Evolutionary conservation across 2,329 filamentous ascomycete species (phyloP).

Genomic region (Trichoderma atrobrunneum): DNA sequence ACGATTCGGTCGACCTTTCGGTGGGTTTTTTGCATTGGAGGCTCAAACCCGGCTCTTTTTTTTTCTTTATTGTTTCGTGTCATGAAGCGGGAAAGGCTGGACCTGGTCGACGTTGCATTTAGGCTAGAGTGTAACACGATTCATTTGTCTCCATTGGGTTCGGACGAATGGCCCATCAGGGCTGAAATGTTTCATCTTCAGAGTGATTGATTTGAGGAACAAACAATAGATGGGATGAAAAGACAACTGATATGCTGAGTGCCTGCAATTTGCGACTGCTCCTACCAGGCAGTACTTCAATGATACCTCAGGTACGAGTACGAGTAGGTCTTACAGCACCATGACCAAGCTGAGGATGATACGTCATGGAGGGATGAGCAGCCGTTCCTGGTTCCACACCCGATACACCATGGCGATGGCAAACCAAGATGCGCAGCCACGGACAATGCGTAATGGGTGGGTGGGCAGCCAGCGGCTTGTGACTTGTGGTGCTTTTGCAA

Average conservation of each 20-base stretch:
- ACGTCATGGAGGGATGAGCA: slow-evolving; percentile 3
- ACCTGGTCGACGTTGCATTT: background rate
- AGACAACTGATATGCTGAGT: too few relatives aligned
- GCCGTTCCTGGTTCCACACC: slow-evolving; percentile 10
- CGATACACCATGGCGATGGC: slow-evolving; percentile 2
- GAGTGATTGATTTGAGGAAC: background rate
- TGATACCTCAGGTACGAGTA: background rate
- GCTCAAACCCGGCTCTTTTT: background rate
- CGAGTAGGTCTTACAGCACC: background rate
- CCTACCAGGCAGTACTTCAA: background rate
- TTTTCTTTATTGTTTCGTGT: background rate
- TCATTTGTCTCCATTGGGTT: background rate
- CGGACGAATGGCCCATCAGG: background rate
- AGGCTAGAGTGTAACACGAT: background rate
- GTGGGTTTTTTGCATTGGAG: background rate
- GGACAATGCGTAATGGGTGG: slow-evolving; percentile 2
- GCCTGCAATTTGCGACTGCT: too few relatives aligned
- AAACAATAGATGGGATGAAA: background rate
- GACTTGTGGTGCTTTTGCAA: background rate
- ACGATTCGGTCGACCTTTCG: background rate
- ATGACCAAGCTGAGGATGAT: background rate
- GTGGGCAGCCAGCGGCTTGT: background rate
- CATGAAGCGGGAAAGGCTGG: background rate
- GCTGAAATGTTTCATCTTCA: background rate
- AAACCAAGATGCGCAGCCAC: slow-evolving; percentile 16